Percentiles rank a stretch among this genome's conserved stretches.
phyloP scores from a whole-genome alignment of 108 stramenopile species.

The Craspedostauros australis region DNA sequence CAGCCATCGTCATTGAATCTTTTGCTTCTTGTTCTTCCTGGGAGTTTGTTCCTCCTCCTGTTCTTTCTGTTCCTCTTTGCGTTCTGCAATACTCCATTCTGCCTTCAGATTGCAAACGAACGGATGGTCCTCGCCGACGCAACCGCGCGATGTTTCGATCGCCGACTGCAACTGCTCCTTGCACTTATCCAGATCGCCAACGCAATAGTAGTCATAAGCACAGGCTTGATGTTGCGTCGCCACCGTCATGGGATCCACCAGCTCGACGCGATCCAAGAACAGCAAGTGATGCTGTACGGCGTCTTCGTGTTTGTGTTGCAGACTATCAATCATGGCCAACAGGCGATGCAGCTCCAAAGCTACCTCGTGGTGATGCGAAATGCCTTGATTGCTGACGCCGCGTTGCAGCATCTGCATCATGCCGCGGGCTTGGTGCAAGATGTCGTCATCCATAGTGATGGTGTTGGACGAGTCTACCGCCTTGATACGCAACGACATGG shows the following conservation, averaged over 20 bases:
- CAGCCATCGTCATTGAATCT: too few species aligned
- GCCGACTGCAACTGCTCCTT: not conserved
- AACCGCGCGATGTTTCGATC: not conserved
- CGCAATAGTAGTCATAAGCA: not conserved
- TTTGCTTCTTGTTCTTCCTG: too few species aligned
- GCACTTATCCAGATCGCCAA: not conserved
- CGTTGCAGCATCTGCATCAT: slow-evolving; percentile 21
- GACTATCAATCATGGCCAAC: slow-evolving; percentile 16
- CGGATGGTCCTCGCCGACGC: slow-evolving; percentile 5
- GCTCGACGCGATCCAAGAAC: slow-evolving; percentile 5
- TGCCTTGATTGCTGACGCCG: slow-evolving; percentile 27
- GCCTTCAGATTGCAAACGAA: not conserved
- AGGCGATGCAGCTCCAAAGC: slow-evolving; percentile 29
- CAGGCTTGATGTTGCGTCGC: slow-evolving; percentile 18
- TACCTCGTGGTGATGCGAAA: slow-evolving; percentile 33
- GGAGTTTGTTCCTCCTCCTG: too few species aligned
- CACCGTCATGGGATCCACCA: slow-evolving; percentile 31
- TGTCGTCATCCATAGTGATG: not conserved
- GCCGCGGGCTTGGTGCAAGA: slow-evolving; percentile 2
- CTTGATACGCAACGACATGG: not conserved
- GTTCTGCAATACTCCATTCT: too few species aligned
- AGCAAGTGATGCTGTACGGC: slow-evolving; percentile 11
- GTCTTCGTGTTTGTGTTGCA: not conserved
- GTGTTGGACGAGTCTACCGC: not conserved
- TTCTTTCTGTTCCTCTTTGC: too few species aligned